Percentiles rank a stretch among this genome's conserved stretches.
Evolutionary conservation across 257 asterid genomes (phyloP).

Genomic region (Nicotiana knightiana): DNA sequence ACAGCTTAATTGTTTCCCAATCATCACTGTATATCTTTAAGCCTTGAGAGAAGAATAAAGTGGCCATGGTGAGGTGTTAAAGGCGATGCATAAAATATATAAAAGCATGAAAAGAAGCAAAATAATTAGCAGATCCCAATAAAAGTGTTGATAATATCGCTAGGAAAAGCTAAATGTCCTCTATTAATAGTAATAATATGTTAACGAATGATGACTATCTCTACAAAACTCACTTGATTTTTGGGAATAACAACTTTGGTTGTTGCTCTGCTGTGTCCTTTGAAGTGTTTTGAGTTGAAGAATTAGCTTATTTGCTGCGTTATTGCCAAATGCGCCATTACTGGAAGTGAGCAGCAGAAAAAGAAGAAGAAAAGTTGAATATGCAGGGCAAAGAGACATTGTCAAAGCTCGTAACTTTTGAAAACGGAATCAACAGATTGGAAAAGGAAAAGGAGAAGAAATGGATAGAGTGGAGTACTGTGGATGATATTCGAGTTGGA

Average conservation of each 20-base stretch:
- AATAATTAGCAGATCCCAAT: slow-evolving; percentile 3
- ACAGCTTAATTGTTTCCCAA: neutral
- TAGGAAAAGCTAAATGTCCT: neutral
- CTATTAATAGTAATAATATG: neutral
- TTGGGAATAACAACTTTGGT: slow-evolving; percentile 27
- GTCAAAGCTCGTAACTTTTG: neutral
- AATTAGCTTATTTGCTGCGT: slow-evolving; percentile 23
- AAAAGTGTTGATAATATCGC: neutral
- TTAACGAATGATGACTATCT: neutral
- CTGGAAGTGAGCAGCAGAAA: slow-evolving; percentile 13
- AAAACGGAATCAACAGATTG: neutral
- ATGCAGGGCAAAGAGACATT: neutral
- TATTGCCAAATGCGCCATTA: slow-evolving; percentile 19
- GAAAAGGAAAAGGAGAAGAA: neutral
- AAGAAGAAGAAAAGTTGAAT: slow-evolving; percentile 12
- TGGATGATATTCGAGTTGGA: slow-evolving; percentile 51
- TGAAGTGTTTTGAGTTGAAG: slow-evolving; percentile 34
- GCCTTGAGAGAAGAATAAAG: neutral
- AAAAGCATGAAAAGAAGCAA: neutral
- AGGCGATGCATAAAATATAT: neutral
- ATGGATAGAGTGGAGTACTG: neutral
- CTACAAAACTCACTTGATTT: slow-evolving; percentile 51
- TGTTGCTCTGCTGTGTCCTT: slow-evolving; percentile 3
- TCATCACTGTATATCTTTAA: neutral
- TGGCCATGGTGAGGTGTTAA: neutral